A percentile compares a stretch with the other conserved stretches of the same genome.
Evolutionary conservation across 1,284 basidiomycete species (phyloP).

Genomic region (Apiotrichum mycotoxinovorans): DNA sequence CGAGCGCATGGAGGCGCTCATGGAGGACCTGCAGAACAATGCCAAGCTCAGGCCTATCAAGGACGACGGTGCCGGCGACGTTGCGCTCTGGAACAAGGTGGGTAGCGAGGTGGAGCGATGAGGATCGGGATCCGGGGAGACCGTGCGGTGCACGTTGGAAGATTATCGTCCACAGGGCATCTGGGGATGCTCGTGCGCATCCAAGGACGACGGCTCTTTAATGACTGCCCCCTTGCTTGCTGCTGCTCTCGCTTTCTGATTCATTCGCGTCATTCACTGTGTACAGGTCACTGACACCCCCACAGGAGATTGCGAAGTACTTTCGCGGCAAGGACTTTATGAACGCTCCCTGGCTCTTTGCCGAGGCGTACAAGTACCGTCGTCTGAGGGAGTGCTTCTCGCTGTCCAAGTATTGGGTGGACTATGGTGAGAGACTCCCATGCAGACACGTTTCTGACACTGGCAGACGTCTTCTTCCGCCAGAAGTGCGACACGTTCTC

Average conservation of each 20-base stretch:
- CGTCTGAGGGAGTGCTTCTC: constrained; percentile 94
- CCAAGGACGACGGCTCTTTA: too few species aligned
- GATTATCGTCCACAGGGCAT: too few species aligned
- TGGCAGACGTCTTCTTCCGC: constrained; percentile 67
- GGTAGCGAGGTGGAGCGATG: constrained; percentile 23
- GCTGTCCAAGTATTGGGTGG: constrained; percentile 83
- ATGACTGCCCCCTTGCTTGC: too few species aligned
- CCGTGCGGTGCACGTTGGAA: too few species aligned
- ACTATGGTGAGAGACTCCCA: constrained; percentile 66
- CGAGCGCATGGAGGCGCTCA: constrained; percentile 76
- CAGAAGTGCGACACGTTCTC: constrained; percentile 97
- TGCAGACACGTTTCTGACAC: constrained; percentile 35
- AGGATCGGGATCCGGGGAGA: background rate
- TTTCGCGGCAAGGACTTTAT: constrained; percentile 96
- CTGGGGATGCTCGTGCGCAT: too few species aligned
- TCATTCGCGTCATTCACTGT: too few species aligned
- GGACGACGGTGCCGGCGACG: constrained; percentile 90
- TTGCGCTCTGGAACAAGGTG: constrained; percentile 92
- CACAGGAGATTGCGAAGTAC: constrained; percentile 75
- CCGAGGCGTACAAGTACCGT: constrained; percentile 97
- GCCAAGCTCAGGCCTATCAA: constrained; percentile 77
- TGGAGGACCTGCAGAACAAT: constrained; percentile 74
- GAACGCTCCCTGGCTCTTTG: constrained; percentile 91
- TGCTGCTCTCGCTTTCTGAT: too few species aligned
- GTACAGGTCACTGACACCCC: background rate